Conservation (phyloP, 768 basidiomycete species). For the Tricholoma bakamatsutake region DNA sequence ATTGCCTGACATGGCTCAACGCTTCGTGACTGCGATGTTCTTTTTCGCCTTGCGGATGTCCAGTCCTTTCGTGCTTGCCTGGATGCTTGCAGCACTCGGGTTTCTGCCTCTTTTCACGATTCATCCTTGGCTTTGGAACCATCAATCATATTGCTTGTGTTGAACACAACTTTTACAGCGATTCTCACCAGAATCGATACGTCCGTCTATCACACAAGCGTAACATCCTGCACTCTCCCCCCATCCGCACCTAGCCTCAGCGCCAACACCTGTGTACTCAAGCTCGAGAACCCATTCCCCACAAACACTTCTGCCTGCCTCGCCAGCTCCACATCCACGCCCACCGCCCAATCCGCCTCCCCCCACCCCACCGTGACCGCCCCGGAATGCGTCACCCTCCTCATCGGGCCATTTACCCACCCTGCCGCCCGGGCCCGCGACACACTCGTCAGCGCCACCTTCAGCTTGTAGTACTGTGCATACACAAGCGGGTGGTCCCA, state of each 20-base stretch:
- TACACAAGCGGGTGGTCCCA: slow-evolving; percentile 42
- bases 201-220: slow-evolving; percentile 19
- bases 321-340: slow-evolving; percentile 41
- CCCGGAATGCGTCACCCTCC: slow-evolving; percentile 34
- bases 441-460: slow-evolving; percentile 28
- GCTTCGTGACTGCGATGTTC: too few relatives aligned
- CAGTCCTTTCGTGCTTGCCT: too few relatives aligned
- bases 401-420: slow-evolving; percentile 38
- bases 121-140: too few relatives aligned
- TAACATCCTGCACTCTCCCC: slow-evolving; percentile 30
- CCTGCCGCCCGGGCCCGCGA: slow-evolving; percentile 27
- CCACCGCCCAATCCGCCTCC: slow-evolving; percentile 38
- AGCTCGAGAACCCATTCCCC: slow-evolving; percentile 44
- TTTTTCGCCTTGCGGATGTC: too few relatives aligned
- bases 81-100: too few relatives aligned
- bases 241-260: slow-evolving; percentile 34
- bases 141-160: too few relatives aligned
- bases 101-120: too few relatives aligned
- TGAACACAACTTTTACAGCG: neutral
- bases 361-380: slow-evolving; percentile 30
- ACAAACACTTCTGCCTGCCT: slow-evolving; percentile 37
- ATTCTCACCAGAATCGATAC: neutral
- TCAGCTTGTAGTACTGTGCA: slow-evolving; percentile 35
- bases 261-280: slow-evolving; percentile 39
- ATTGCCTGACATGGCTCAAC: too few relatives aligned